Evolutionary conservation across 176 grass and related monocot species (phyloP).

Genomic region (Musa itinerans): DNA sequence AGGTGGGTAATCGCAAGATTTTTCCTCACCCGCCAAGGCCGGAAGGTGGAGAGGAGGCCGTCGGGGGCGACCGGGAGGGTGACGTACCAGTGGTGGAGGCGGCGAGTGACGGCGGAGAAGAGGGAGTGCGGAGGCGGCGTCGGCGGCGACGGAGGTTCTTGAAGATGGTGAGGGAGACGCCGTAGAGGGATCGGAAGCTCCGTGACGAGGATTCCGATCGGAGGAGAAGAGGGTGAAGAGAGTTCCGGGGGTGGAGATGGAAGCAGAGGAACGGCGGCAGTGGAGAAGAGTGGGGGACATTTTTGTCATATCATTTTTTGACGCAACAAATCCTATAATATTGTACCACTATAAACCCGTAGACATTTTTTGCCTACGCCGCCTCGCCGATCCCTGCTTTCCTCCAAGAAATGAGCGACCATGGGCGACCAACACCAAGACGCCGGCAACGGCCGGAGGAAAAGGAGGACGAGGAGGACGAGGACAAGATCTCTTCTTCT

Average conservation of each 20-base stretch:
- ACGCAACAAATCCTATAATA: no score
- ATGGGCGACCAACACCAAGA: not conserved
- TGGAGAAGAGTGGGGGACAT: no score
- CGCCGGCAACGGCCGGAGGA: not conserved
- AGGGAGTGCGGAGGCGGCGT: slow-evolving; percentile 5
- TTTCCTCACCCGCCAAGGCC: not conserved
- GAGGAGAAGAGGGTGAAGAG: not conserved
- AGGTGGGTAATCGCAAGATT: no score
- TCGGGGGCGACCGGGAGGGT: slow-evolving; percentile 4
- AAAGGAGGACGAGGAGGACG: not conserved
- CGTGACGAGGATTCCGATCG: slow-evolving; percentile 2
- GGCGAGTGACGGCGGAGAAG: not conserved
- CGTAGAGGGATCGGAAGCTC: slow-evolving; percentile 13
- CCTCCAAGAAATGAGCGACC: not conserved
- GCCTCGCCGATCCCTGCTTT: not conserved
- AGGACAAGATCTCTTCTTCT: not conserved
- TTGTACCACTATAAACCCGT: no score
- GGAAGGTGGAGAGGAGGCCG: not conserved
- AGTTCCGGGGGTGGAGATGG: no score
- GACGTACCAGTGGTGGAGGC: not conserved
- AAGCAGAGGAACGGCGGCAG: no score
- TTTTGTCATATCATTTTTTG: no score
- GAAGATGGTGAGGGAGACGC: slow-evolving; percentile 21
- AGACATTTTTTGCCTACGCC: no score
- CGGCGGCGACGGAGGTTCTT: slow-evolving; percentile 6